Percentiles rank a stretch among this genome's conserved stretches.
Conservation (phyloP, 1,284 basidiomycete species). For the Sutorius eximius region DNA sequence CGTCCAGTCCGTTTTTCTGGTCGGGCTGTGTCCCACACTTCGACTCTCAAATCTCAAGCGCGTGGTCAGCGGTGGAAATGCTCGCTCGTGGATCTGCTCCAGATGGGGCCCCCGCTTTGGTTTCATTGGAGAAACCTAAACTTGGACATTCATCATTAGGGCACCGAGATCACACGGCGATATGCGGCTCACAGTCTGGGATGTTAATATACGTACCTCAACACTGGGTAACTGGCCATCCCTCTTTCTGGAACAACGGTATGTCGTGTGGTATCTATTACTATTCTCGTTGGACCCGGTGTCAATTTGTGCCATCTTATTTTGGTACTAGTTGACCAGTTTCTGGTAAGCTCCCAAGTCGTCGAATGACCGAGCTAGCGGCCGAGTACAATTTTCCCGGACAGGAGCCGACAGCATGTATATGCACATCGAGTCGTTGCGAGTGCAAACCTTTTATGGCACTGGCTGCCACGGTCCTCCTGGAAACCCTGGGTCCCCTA, state of each 20-base stretch:
- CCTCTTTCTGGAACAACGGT: background rate
- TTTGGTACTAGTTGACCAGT: background rate
- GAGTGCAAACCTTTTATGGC: background rate
- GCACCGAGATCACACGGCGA: background rate
- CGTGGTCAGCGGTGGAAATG: background rate
- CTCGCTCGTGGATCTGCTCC: background rate
- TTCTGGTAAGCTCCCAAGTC: background rate
- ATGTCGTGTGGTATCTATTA: background rate
- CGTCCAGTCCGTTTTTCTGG: background rate
- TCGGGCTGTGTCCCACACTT: background rate
- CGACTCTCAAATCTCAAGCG: background rate
- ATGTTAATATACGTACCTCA: background rate
- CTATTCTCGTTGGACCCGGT: background rate
- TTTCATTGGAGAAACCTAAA: background rate
- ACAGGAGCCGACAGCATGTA: background rate
- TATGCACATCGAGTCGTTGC: background rate
- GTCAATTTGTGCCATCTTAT: background rate
- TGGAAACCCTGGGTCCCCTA: no score
- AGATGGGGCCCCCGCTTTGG: background rate
- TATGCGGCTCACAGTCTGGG: background rate
- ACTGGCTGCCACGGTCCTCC: background rate
- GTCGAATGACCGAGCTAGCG: background rate
- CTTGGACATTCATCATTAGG: background rate
- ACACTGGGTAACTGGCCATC: background rate
- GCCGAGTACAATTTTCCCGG: background rate